Evolutionary conservation across 805 yeast species (phyloP).

Genomic region (Metschnikowia corniflorae): DNA sequence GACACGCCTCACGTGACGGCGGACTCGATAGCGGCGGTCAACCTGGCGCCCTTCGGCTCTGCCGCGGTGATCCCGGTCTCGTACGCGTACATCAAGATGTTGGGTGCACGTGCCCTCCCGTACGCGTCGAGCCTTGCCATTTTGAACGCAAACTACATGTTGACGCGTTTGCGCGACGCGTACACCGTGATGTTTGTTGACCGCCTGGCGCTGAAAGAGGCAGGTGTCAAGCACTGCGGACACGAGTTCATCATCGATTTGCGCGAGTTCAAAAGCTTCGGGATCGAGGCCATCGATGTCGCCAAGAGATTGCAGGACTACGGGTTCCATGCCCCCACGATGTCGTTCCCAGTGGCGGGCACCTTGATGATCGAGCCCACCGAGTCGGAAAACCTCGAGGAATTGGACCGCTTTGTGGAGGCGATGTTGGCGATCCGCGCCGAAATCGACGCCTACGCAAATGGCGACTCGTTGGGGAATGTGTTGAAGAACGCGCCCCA

Average conservation of each 20-base stretch:
- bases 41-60: slow-evolving; percentile 94
- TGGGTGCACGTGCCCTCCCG: slow-evolving; percentile 83
- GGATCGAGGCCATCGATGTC: slow-evolving; percentile 91
- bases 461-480: slow-evolving; percentile 60
- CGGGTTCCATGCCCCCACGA: slow-evolving; percentile 98
- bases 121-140: slow-evolving; percentile 87
- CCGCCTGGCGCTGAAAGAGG: slow-evolving; percentile 34
- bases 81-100: slow-evolving; percentile 90
- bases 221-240: slow-evolving; percentile 74
- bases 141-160: slow-evolving; percentile 95
- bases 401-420: slow-evolving; percentile 86
- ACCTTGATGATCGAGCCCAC: slow-evolving; percentile 98
- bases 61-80: slow-evolving; percentile 92
- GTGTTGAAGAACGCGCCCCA: slow-evolving; percentile 92
- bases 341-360: slow-evolving; percentile 98
- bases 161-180: slow-evolving; percentile 64
- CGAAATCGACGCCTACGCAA: slow-evolving; percentile 73
- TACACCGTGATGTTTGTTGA: slow-evolving; percentile 76
- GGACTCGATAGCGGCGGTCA: slow-evolving; percentile 67
- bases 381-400: slow-evolving; percentile 85
- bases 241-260: slow-evolving; percentile 95
- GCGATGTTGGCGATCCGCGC: slow-evolving; percentile 77
- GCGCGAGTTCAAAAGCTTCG: slow-evolving; percentile 73
- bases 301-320: slow-evolving; percentile 97
- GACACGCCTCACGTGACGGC: slow-evolving; percentile 46